Evolutionary conservation across 352 stramenopile species (phyloP).

Genomic region (Pythium graminicola): DNA sequence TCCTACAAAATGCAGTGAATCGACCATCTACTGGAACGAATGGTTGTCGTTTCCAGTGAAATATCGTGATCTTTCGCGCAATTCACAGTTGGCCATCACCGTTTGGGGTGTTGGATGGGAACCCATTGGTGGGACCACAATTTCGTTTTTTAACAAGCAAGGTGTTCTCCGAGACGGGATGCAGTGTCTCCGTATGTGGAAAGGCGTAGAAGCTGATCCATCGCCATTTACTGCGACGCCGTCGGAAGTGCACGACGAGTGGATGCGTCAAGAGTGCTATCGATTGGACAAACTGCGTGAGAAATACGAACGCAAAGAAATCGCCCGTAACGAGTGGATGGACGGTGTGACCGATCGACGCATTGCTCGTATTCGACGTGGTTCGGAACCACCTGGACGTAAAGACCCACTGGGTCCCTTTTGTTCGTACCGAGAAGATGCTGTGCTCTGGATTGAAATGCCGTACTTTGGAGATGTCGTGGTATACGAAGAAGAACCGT

Average conservation of each 20-base stretch:
- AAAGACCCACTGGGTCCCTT: slow-evolving; percentile 72
- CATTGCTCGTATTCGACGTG: slow-evolving; percentile 76
- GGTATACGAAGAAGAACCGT: slow-evolving; percentile 90
- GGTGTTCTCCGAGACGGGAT: slow-evolving; percentile 80
- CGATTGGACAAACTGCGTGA: slow-evolving; percentile 84
- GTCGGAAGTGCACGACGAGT: slow-evolving; percentile 70
- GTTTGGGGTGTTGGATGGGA: slow-evolving; percentile 81
- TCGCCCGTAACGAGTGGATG: slow-evolving; percentile 87
- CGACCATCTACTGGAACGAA: slow-evolving; percentile 84
- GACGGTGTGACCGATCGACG: slow-evolving; percentile 83
- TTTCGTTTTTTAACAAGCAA: slow-evolving; percentile 84
- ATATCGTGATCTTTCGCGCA: slow-evolving; percentile 82
- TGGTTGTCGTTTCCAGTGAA: slow-evolving; percentile 83
- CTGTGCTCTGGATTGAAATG: slow-evolving; percentile 85
- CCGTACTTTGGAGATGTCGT: slow-evolving; percentile 89
- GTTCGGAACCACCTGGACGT: slow-evolving; percentile 60
- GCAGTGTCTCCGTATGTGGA: slow-evolving; percentile 84
- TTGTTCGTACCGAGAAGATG: slow-evolving; percentile 73
- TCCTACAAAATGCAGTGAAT: slow-evolving; percentile 81
- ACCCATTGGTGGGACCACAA: slow-evolving; percentile 75
- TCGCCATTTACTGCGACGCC: slow-evolving; percentile 54
- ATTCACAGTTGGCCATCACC: slow-evolving; percentile 77
- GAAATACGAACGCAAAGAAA: slow-evolving; percentile 85
- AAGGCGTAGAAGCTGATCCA: slow-evolving; percentile 59
- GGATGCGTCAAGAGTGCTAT: slow-evolving; percentile 66